A percentile compares a stretch with the other conserved stretches of the same genome.
These are phyloP conservation scores for Penicillium brevicompactum DNA, from an alignment of 2,329 filamentous ascomycete genomes.

Conservation along the genomic window DNA sequence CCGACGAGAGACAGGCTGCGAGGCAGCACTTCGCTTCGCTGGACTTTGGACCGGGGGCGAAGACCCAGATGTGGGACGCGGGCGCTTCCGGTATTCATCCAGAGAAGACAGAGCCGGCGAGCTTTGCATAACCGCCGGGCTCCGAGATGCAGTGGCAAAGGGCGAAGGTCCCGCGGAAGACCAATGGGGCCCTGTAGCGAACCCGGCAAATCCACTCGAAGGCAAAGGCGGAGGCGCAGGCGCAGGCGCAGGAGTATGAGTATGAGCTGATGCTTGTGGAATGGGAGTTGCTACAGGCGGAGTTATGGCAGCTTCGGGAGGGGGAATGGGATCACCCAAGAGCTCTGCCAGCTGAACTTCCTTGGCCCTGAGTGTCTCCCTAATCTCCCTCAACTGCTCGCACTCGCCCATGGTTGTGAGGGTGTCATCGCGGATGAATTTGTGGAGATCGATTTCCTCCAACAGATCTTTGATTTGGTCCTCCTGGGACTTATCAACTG, in stretches of 20 bases:
- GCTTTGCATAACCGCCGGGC: background rate
- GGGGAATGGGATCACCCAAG: background rate
- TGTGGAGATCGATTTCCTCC: conserved; percentile 36
- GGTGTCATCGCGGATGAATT: conserved; percentile 34
- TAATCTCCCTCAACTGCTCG: conserved; percentile 30
- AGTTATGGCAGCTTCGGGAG: background rate
- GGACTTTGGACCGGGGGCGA: conserved; percentile 8
- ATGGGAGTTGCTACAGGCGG: background rate
- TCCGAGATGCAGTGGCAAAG: conserved; percentile 7
- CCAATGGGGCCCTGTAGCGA: conserved; percentile 11
- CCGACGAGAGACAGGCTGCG: conserved; percentile 5
- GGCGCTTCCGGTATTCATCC: conserved; percentile 18
- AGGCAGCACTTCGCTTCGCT: conserved; percentile 16
- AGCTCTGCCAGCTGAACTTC: conserved; percentile 28
- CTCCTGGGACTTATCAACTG: conserved; percentile 22
- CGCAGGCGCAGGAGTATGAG: background rate
- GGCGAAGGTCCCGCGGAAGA: conserved; percentile 21
- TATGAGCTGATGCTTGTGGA: background rate
- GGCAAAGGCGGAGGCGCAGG: background rate
- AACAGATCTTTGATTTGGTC: conserved; percentile 32
- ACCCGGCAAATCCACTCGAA: background rate
- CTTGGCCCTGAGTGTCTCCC: conserved; percentile 25
- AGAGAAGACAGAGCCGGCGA: background rate
- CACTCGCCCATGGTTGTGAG: conserved; percentile 27
- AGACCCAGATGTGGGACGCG: conserved; percentile 16